Evolutionary conservation across 306 rosid species (phyloP), one percentile per base, ranked within the genome.

Genomic region (Oemleria cerasiformis): DNA sequence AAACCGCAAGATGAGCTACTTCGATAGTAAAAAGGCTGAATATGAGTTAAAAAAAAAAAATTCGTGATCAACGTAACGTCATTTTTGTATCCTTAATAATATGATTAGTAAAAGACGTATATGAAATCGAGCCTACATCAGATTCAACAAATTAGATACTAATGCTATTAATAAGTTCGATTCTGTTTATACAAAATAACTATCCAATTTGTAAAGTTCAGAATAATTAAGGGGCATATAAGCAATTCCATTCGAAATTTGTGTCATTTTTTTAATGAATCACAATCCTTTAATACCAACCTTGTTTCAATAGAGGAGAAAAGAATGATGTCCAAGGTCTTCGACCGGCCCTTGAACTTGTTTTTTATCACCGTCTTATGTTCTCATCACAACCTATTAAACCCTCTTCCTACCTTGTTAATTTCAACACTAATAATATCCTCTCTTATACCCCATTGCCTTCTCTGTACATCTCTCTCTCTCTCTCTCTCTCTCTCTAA

Each of bases 271-370:
- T n/a, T n/a, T 34, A 38, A 50, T 50, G 61, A 41, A 36, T 68
- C 50, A 53, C 34, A 57, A 17, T 25, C 66, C 66, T 15, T 25
- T 47, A 25, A 71, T 42, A 9, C 64, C 53, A 21, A 12, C 66
- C n/a, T 43, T 57, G 74, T 70, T 42, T 25, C 44, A 71, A 50
- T 16, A 16, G 15, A 40, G 65, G 74, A 56, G 74, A 6, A 70
- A 70, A 43, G 12, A 17, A 25, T 57, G 65, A 57, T 43, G 66
- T 12, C 58, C 56, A 17, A 70, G 43, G 44, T 38, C 43, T 23
- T 15, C 49, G 66, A 58, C 75, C 66, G 75, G 75, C 75, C 75
- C 25, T 15, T 44, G 14, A 43, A 30, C 57, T 43, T 71, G 75
- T 71, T 66, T 57, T 71, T 71, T 57, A 39, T 58, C 11, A 25